These are phyloP conservation scores for Eucalyptus globulus DNA, from an alignment of 345 rosid genomes.

Conservation along the genomic window DNA sequence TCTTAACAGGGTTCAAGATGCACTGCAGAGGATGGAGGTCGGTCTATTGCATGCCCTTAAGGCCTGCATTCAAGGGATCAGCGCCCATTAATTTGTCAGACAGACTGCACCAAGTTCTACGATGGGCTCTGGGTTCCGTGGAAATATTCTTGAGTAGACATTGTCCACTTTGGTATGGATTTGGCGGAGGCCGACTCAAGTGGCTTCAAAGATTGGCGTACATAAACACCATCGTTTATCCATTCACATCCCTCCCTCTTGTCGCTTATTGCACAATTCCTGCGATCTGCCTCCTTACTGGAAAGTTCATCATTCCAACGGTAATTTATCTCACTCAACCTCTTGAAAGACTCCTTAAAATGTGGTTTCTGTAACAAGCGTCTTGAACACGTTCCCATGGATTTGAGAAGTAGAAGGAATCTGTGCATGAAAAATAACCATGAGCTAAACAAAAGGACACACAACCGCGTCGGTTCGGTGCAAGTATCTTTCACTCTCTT, in stretches of 20 bases:
- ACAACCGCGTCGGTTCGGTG: neutral
- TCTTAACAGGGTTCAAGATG: slow-evolving; percentile 95
- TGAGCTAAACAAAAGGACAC: neutral
- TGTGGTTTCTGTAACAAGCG: neutral
- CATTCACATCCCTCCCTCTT: slow-evolving; percentile 95
- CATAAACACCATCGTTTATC: slow-evolving; percentile 88
- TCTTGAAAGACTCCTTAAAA: neutral
- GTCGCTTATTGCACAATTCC: slow-evolving; percentile 86
- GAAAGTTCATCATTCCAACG: slow-evolving; percentile 95
- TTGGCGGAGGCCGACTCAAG: slow-evolving; percentile 92
- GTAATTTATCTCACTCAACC: slow-evolving; percentile 19
- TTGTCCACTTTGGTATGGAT: slow-evolving; percentile 96
- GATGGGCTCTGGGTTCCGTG: slow-evolving; percentile 97
- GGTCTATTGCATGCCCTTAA: slow-evolving; percentile 86
- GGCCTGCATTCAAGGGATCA: slow-evolving; percentile 98
- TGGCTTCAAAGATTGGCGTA: slow-evolving; percentile 90
- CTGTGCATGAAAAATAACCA: neutral
- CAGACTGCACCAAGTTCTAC: slow-evolving; percentile 86
- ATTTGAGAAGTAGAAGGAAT: neutral
- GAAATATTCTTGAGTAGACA: slow-evolving; percentile 96
- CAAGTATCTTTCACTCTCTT: neutral
- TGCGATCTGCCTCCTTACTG: slow-evolving; percentile 94
- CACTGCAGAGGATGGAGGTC: slow-evolving; percentile 99
- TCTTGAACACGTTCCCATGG: neutral
- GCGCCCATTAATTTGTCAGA: slow-evolving; percentile 98